phyloP scores from a whole-genome alignment of 2,329 filamentous ascomycete species.

The Ophiostoma angusticollis region DNA sequence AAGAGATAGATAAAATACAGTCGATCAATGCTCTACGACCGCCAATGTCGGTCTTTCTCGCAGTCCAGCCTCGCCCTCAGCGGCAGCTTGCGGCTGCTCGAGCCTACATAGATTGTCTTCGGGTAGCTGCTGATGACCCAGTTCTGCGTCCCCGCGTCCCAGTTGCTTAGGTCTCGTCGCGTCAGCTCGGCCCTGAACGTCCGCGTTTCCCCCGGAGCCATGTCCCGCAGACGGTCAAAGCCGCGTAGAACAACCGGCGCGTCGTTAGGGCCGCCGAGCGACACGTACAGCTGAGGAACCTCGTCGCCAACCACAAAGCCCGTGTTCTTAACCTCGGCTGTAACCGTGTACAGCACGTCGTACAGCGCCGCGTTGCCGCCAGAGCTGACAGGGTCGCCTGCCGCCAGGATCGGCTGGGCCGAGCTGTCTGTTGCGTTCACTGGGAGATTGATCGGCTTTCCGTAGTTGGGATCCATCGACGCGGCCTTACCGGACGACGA shows the following conservation, averaged over 20 bases:
- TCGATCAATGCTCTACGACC: too few relatives aligned
- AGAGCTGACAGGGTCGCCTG: constrained; percentile 32
- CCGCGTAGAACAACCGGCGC: constrained; percentile 55
- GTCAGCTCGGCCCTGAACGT: constrained; percentile 59
- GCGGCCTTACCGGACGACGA: constrained; percentile 42
- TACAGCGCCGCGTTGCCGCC: constrained; percentile 55
- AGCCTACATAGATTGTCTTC: constrained; percentile 43
- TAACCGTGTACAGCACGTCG: constrained; percentile 55
- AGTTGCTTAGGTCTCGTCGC: constrained; percentile 74
- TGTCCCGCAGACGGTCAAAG: constrained; percentile 59
- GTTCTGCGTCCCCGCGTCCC: constrained; percentile 69
- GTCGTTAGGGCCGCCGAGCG: constrained; percentile 66
- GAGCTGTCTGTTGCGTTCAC: constrained; percentile 40
- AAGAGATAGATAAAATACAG: too few relatives aligned
- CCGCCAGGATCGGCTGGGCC: constrained; percentile 40
- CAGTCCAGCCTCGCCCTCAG: constrained; percentile 22
- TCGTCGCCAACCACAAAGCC: constrained; percentile 54
- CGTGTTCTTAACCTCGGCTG: constrained; percentile 58
- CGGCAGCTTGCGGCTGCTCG: constrained; percentile 41
- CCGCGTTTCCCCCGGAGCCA: constrained; percentile 54
- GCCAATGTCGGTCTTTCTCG: too few relatives aligned
- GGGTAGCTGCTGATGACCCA: constrained; percentile 52
- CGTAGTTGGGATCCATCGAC: constrained; percentile 47
- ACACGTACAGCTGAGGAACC: constrained; percentile 66
- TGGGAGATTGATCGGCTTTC: constrained; percentile 47